Evolutionary conservation across 129 eudicot species (phyloP), one percentile per base, ranked within the genome.

Genomic region (Pittosporum tobira): DNA sequence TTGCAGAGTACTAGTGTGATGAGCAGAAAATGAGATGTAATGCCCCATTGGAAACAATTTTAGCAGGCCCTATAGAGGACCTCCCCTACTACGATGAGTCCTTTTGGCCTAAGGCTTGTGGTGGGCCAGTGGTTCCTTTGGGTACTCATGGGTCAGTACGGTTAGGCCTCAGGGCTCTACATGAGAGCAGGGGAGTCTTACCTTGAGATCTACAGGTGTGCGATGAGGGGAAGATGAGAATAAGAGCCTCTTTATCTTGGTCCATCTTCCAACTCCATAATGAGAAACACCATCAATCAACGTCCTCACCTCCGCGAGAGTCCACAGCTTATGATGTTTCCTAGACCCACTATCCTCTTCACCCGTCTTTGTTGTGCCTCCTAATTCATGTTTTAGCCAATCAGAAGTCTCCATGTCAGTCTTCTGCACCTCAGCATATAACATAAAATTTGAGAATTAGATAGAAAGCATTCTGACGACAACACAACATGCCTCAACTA

Each of bases 201-300:
- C 97, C 97, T 87, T 89, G 40, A 89, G 79, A 82, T 89, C 97
- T 26, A 86, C 90, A 30, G 95, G 61, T 2, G 97, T 85, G 58
- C 97, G 86, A 58, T 80, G 88, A 52, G 62, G 78, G 22, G 97
- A 85, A 2, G 95, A 47, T 57, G 97, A 74, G 70, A 85, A 85
- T 7, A 77, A 77, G n/a, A 67, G 57, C 68, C 73, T 89, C 65
- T 89, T 82, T 66, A 89, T 85, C 60, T 78, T 77, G 30, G 88
- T 82, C 97, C 97, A 89, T 75, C 74, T 80, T 37, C 97, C 97
- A 58, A 82, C 88, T 23, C 97, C 97, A 62, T 72, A 77, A 31
- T 80, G 79, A 20, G 94, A 71, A 25, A 89, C 88, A 20, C 97
- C 97, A 77, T 89, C 95, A 28, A 85, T 64, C 72, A 89, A 77